Evolutionary conservation across 352 stramenopile genomes (phyloP), one percentile per base, ranked within the genome.

Genomic region (Phytophthora podocarpi): DNA sequence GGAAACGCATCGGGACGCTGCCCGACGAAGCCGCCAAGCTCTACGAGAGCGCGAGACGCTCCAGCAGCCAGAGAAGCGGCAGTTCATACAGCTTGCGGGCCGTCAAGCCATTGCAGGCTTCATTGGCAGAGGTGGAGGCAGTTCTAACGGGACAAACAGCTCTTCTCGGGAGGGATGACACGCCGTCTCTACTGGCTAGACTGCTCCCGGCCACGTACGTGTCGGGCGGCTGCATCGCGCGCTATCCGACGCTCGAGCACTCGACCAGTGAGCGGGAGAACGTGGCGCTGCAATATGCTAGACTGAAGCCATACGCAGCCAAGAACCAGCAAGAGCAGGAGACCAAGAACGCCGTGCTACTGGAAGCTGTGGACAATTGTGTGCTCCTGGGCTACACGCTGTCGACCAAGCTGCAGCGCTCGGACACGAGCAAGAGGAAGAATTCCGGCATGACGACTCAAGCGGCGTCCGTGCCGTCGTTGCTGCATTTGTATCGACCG

Each of bases 371-470:
- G 48, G 78, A 85, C 24, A 72, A 84, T 35, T 72, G 85, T 51
- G 69, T 89, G 46, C 55, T 89, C 15, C 64, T 92, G 35, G 72
- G 70, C 15, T 92, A 92, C 64, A 78, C 79, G 39, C 69, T 92
- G 12, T 66, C 66, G 16, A 90, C 83, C 15, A 65, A 67, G 40
- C 59, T 92, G 35, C 78, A 90, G 53, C 74, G 77, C 15, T 83
- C 80, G 5, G 70, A 81, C 51, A 76, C 75, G n/a, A 72, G 53
- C n/a, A 76, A 79, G 49, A 65, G 27, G 34, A 68, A 54, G 10
- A 35, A 45, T 34, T 32, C 18, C 5, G 23, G 23, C 3, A 26
- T 4, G 24, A 56, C 32, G 27, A 54, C 56, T n/a, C n/a, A n/a
- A 9, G 43, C 61, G 26, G 52, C 52, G 31, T 78, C 79, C 1